Conservation (phyloP, 352 stramenopile genomes). For the Phytopythium aichiense region DNA sequence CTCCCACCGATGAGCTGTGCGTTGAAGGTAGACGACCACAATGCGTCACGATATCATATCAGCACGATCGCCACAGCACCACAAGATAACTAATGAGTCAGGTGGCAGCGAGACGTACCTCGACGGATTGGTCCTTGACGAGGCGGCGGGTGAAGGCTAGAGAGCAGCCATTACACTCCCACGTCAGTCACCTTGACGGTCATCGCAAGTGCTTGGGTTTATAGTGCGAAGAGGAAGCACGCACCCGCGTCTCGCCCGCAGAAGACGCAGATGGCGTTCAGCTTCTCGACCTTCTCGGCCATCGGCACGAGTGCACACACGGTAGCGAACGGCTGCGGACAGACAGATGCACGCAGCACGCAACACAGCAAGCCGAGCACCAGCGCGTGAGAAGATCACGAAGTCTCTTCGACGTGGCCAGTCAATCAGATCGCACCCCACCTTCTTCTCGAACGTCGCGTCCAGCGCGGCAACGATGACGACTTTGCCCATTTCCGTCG, state of each 20-base stretch:
- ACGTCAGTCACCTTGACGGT: neutral
- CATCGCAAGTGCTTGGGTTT: neutral
- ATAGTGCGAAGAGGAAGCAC: neutral
- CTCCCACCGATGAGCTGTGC: slow-evolving; percentile 68
- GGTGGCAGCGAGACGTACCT: slow-evolving; percentile 29
- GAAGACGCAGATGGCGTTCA: slow-evolving; percentile 80
- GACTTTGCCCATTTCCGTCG: slow-evolving; percentile 65
- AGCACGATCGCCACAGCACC: neutral
- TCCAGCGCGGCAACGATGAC: slow-evolving; percentile 76
- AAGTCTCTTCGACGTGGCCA: neutral
- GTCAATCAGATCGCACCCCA: slow-evolving; percentile 9
- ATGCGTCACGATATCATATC: neutral
- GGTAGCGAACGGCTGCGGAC: slow-evolving; percentile 53
- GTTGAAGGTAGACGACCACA: neutral
- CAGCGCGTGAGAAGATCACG: neutral
- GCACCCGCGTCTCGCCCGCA: slow-evolving; percentile 68
- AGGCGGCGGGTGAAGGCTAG: slow-evolving; percentile 72
- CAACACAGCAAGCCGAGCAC: neutral
- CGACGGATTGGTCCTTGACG: slow-evolving; percentile 58
- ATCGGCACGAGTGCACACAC: slow-evolving; percentile 70
- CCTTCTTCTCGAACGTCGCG: slow-evolving; percentile 74
- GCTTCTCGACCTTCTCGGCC: slow-evolving; percentile 78
- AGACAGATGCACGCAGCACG: slow-evolving; percentile 4
- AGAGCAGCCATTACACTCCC: neutral
- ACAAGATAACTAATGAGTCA: neutral